Evolutionary conservation across 495 filamentous ascomycete species (phyloP).

Genomic region (Lasiosphaeria miniovina): DNA sequence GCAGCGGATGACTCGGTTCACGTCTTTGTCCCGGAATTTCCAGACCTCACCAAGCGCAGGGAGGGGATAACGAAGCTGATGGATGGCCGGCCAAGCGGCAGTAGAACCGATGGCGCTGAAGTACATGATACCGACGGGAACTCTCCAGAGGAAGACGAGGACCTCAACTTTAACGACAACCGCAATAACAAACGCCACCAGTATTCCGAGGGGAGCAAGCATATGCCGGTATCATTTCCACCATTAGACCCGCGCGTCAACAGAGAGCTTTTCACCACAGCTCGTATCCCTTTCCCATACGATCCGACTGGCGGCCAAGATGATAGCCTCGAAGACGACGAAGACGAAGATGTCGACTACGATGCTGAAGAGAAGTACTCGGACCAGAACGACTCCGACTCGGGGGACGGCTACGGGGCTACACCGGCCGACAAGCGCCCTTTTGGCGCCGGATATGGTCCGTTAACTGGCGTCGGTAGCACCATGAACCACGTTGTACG

Average conservation of each 20-base stretch:
- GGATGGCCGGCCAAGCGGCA: not conserved
- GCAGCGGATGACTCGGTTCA: constrained; percentile 48
- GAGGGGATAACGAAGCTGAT: not conserved
- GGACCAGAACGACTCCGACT: constrained; percentile 14
- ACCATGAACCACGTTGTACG: constrained; percentile 47
- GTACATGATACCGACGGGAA: constrained; percentile 11
- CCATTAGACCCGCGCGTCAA: constrained; percentile 37
- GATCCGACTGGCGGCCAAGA: constrained; percentile 10
- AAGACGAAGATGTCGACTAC: constrained; percentile 14
- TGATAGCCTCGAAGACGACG: constrained; percentile 16
- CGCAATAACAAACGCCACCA: constrained; percentile 23
- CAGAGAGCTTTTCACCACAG: constrained; percentile 28
- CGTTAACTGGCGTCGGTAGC: constrained; percentile 42
- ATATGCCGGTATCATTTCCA: constrained; percentile 35
- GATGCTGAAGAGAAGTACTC: constrained; percentile 6
- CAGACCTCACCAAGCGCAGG: constrained; percentile 23
- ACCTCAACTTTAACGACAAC: constrained; percentile 12
- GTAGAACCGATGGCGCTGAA: not conserved
- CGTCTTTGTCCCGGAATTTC: constrained; percentile 45
- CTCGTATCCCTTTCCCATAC: constrained; percentile 24
- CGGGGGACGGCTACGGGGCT: constrained; percentile 9
- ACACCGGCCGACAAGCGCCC: constrained; percentile 19
- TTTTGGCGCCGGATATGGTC: constrained; percentile 41
- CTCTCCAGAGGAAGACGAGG: constrained; percentile 23
- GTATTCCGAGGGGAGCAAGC: constrained; percentile 33